Base-by-base conservation (phyloP, 2,329 filamentous ascomycete genomes). In the Neonectria magnoliae region DNA sequence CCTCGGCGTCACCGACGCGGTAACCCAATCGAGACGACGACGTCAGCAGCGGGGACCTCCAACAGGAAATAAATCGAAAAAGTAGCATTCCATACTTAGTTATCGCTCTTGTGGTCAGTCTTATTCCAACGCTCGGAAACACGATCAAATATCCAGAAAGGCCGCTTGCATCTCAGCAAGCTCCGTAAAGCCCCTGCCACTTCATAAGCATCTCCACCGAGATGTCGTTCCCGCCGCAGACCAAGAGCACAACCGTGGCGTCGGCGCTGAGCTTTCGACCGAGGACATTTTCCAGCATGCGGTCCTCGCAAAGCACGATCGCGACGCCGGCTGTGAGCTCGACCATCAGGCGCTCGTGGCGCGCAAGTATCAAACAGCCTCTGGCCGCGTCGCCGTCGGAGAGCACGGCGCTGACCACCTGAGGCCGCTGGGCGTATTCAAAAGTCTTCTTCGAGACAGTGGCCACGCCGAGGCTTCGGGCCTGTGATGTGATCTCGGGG, bases 401-500 rank as follows among this genome's bases (percentile, higher is more conserved):
- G 22, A 77, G 60, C 13, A 74, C 73, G 4, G 70, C 70, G 27
- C 68, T 76, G 31, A 71, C 64, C 3, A 77, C 73, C 5, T 71
- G 68, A 3, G 71, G 65, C 11, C 71, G 67, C 51, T 73, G 67
- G 10, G 69, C 75, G 18, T 74, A 76, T 57, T 76, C 73, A 22
- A 76, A 80, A 1, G 81, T 76, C 71, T 76, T 74, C 20, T 86
- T 80, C 16, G 88, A 88, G 4, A 96, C 91, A n/a, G 84, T 83
- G 13, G 85, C 81, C 2, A 89, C 90, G 0, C 92, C 93, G 0
- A 96, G 82, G 41, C 86, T 90, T 0, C 88, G 93, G 0, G 92
- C 92, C 58, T 90, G 85, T 22, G 87, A 90, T 6, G 91, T 93
- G 70, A 96, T 93, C 27, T 80, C 85, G 0, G 87, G 84, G 14